phyloP scores from a whole-genome alignment of 208 protist genomes.

The Acanthamoeba sp. region DNA sequence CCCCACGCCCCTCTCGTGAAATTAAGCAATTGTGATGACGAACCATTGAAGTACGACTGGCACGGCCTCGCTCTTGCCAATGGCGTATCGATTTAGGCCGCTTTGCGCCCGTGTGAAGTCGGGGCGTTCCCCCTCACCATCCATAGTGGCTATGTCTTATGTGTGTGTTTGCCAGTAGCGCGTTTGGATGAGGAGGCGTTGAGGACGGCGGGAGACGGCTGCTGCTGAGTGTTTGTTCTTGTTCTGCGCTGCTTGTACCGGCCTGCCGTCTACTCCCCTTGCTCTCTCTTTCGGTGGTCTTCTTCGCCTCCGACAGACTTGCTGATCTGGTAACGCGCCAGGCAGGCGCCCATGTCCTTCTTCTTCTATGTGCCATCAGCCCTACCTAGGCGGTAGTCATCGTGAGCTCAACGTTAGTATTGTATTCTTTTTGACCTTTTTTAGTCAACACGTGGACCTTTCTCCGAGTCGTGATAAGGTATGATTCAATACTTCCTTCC shows the following conservation, averaged over 20 bases:
- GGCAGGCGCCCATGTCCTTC: neutral
- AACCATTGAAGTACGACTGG: slow-evolving; percentile 38
- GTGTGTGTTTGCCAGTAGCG: neutral
- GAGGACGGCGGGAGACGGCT: neutral
- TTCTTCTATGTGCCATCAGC: neutral
- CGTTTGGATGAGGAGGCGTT: neutral
- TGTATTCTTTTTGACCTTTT: neutral
- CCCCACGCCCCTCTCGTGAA: too few species aligned
- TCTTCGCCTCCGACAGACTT: neutral
- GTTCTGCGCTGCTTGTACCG: neutral
- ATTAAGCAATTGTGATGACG: neutral
- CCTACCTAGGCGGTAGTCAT: neutral
- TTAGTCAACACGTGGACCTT: neutral
- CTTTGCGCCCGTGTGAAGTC: neutral
- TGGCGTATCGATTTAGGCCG: neutral
- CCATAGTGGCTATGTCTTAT: neutral
- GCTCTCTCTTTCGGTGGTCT: neutral
- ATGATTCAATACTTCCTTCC: neutral
- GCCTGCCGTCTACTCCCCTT: neutral
- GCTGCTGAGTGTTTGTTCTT: neutral
- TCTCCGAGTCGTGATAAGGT: neutral
- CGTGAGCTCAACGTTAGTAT: neutral
- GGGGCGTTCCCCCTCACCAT: neutral
- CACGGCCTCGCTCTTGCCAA: slow-evolving; percentile 6
- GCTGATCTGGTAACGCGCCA: neutral